These are phyloP conservation scores for Quercus agrifolia DNA, from an alignment of 306 rosid species.

Conservation along the genomic window DNA sequence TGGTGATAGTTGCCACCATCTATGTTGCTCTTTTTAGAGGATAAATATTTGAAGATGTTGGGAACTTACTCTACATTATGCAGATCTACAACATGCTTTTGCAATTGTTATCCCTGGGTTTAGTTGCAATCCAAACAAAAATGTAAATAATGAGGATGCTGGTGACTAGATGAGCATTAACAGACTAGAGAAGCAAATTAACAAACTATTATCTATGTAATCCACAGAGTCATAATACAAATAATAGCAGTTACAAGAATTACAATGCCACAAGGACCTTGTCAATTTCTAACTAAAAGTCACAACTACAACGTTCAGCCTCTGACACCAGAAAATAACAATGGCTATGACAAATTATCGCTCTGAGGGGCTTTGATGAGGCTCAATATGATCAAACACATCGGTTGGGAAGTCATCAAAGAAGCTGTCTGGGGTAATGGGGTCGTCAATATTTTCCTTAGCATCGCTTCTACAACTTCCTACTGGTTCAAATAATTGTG, in stretches of 20 bases:
- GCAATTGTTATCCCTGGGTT: neutral
- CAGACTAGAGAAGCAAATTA: neutral
- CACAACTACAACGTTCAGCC: neutral
- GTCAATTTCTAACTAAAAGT: neutral
- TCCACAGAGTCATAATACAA: slow-evolving; percentile 12
- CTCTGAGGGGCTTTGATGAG: slow-evolving; percentile 38
- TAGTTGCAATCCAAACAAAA: neutral
- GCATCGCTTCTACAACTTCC: slow-evolving; percentile 37
- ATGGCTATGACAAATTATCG: slow-evolving; percentile 18
- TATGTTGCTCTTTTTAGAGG: too few relatives aligned
- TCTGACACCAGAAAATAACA: neutral
- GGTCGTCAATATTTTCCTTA: slow-evolving; percentile 18
- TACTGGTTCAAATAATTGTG: slow-evolving; percentile 40
- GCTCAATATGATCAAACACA: slow-evolving; percentile 58
- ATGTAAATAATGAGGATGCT: neutral
- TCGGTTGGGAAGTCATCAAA: slow-evolving; percentile 75
- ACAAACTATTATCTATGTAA: neutral
- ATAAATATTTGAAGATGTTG: neutral
- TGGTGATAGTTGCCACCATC: too few relatives aligned
- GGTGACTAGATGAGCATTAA: neutral
- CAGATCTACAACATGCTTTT: neutral
- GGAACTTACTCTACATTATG: neutral
- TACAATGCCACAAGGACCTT: neutral
- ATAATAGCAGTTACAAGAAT: neutral
- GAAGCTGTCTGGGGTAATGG: slow-evolving; percentile 35